Percentiles rank a stretch among this genome's conserved stretches.
phyloP scores from a whole-genome alignment of 2,329 filamentous ascomycete genomes.

The Fusarium sambucinum region DNA sequence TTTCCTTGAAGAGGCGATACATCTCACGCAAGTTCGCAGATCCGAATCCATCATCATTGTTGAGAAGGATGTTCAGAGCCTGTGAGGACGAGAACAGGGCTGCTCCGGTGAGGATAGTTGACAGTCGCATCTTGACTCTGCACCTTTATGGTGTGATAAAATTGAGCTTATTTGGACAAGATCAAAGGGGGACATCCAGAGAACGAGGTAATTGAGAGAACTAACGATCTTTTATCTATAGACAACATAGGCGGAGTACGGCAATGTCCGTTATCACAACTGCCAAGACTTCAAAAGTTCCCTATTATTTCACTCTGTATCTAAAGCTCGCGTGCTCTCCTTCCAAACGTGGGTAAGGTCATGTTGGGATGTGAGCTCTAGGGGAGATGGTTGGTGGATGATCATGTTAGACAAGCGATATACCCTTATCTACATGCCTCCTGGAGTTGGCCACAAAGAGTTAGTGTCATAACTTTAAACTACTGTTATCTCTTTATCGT shows the following conservation, averaged over 20 bases:
- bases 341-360: conserved; percentile 26
- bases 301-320: conserved; percentile 4
- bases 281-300: conserved; percentile 35
- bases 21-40: conserved; percentile 49
- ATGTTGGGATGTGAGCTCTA: neutral
- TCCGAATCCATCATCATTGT: conserved; percentile 51
- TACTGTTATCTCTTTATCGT: neutral
- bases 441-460: rapidly evolving
- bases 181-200: neutral
- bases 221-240: conserved; percentile 26
- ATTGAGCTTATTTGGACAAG: neutral
- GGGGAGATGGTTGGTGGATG: neutral
- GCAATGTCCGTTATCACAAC: conserved; percentile 26
- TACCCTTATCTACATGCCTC: rapidly evolving
- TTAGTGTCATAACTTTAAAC: rapidly evolving
- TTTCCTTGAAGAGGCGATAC: conserved; percentile 48
- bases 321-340: conserved; percentile 26
- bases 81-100: conserved; percentile 32
- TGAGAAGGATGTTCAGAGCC: conserved; percentile 49
- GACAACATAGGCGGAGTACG: conserved; percentile 3
- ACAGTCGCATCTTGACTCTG: conserved; percentile 39
- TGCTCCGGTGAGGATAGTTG: conserved; percentile 31
- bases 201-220: conserved; percentile 11
- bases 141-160: neutral
- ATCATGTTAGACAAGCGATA: neutral